Evolutionary conservation across 2,329 filamentous ascomycete genomes (phyloP).

Genomic region (Ophioceras dolichostomum): DNA sequence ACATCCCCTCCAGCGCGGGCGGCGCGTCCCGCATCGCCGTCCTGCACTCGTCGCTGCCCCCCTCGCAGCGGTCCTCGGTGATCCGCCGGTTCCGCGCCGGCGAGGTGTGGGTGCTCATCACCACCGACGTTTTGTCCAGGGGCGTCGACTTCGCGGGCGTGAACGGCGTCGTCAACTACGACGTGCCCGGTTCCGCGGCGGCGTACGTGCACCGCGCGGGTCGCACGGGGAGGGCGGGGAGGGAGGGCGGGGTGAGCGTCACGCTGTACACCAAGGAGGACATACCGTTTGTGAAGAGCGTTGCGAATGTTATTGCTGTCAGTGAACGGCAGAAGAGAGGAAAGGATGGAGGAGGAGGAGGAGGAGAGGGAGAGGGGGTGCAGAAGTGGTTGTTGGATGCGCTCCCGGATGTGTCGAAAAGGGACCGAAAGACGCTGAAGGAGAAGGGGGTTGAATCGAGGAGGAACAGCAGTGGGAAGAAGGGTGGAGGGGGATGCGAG

Average conservation of each 20-base stretch:
- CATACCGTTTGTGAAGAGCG: slow-evolving; percentile 74
- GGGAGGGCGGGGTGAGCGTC: slow-evolving; percentile 77
- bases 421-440: slow-evolving; percentile 72
- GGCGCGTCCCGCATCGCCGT: slow-evolving; percentile 77
- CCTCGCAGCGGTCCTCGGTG: slow-evolving; percentile 61
- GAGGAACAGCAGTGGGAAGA: slow-evolving; percentile 18
- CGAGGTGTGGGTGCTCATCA: slow-evolving; percentile 93
- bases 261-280: slow-evolving; percentile 96
- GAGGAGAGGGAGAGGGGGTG: slow-evolving; percentile 30
- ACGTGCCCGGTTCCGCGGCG: slow-evolving; percentile 83
- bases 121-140: slow-evolving; percentile 82
- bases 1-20: slow-evolving; percentile 81
- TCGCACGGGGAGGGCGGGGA: slow-evolving; percentile 77
- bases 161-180: slow-evolving; percentile 95
- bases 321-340: slow-evolving; percentile 65
- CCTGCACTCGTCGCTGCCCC: slow-evolving; percentile 75
- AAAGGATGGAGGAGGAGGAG: slow-evolving; percentile 9
- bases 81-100: slow-evolving; percentile 86
- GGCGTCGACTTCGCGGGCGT: slow-evolving; percentile 92
- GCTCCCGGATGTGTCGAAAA: slow-evolving; percentile 72
- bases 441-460: slow-evolving; percentile 69
- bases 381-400: slow-evolving; percentile 83
- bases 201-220: slow-evolving; percentile 90
- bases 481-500: slow-evolving; percentile 15
- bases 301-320: slow-evolving; percentile 82